A percentile compares a stretch with the other conserved stretches of the same genome.
Conservation (phyloP, 768 basidiomycete genomes). For the Phylloporus scabripes region DNA sequence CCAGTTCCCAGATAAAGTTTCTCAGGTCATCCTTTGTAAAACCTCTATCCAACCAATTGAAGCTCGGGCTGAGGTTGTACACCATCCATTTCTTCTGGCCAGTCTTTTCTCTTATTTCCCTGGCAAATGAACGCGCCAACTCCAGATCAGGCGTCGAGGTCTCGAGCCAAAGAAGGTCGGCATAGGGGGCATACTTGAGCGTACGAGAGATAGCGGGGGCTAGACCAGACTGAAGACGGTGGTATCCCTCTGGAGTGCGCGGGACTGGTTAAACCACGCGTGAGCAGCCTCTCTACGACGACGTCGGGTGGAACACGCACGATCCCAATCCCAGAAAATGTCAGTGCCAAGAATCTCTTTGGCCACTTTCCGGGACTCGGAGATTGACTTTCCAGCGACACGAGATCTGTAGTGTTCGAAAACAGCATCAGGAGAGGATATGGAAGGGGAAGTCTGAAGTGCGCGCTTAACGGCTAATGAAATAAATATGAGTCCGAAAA, state of each 20-base stretch:
- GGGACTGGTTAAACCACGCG: constrained; percentile 48
- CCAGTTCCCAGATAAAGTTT: constrained; percentile 86
- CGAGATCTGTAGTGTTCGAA: constrained; percentile 55
- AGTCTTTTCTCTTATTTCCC: constrained; percentile 62
- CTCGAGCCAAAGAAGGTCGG: constrained; percentile 91
- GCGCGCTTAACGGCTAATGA: constrained; percentile 21
- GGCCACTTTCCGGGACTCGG: constrained; percentile 68
- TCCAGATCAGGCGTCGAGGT: constrained; percentile 83
- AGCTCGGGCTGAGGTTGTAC: constrained; percentile 91
- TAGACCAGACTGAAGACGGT: constrained; percentile 79
- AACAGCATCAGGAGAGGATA: constrained; percentile 36
- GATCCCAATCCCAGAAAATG: constrained; percentile 88
- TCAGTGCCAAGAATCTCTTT: constrained; percentile 55
- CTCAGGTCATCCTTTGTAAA: constrained; percentile 73
- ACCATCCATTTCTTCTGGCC: constrained; percentile 73
- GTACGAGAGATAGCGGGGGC: constrained; percentile 79
- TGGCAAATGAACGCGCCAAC: constrained; percentile 73
- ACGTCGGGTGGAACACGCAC: constrained; percentile 39
- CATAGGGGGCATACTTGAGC: constrained; percentile 75
- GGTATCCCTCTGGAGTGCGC: constrained; percentile 86
- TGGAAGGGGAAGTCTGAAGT: constrained; percentile 15
- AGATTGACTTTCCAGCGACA: constrained; percentile 61
- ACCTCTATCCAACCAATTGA: constrained; percentile 86
- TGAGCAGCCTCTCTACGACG: neutral
- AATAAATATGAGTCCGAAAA: neutral